phyloP scores from a whole-genome alignment of 345 rosid genomes.

The Citrus maxima region DNA sequence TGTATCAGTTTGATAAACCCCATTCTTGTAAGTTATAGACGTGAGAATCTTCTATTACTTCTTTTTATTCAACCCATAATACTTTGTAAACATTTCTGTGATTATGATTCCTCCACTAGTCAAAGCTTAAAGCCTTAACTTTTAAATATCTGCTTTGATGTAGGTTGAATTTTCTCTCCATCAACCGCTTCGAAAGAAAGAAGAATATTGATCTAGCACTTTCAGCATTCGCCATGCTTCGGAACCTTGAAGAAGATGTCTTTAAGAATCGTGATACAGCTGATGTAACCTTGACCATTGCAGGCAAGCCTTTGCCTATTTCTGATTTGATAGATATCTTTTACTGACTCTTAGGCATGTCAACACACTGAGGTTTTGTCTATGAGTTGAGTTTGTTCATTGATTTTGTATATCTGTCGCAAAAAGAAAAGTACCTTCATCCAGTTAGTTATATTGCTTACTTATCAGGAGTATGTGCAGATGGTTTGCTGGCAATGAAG shows the following conservation, averaged over 20 bases:
- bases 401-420: background rate
- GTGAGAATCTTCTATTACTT: slow-evolving; percentile 16
- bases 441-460: background rate
- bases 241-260: slow-evolving; percentile 34
- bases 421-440: background rate
- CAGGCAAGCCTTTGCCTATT: slow-evolving; percentile 42
- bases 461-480: background rate
- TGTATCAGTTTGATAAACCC: slow-evolving; percentile 69
- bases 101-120: background rate
- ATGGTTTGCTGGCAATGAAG: background rate
- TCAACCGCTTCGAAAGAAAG: too few relatives aligned
- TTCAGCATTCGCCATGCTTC: too few relatives aligned
- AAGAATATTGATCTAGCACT: too few relatives aligned
- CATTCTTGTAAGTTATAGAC: slow-evolving; percentile 47
- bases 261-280: slow-evolving; percentile 17
- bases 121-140: background rate
- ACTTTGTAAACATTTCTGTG: background rate
- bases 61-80: slow-evolving; percentile 1
- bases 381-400: background rate
- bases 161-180: too few relatives aligned
- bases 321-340: background rate
- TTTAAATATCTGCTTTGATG: background rate
- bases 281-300: slow-evolving; percentile 64
- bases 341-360: background rate
- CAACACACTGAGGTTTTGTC: background rate